Conservation (phyloP, 148 eudicot genomes). For the Tetragonia tetragonoides region DNA sequence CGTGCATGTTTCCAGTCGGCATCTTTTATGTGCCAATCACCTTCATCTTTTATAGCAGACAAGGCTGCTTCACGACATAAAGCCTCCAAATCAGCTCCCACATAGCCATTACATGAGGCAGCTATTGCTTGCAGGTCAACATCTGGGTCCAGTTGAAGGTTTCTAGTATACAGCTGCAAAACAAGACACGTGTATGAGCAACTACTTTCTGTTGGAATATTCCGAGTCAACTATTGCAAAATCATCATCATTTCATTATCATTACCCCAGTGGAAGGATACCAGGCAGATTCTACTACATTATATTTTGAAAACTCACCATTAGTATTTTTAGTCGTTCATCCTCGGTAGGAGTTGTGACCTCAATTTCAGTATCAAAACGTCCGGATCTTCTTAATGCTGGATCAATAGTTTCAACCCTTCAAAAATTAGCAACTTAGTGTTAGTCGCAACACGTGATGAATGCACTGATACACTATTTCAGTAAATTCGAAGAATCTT, state of each 20-base stretch:
- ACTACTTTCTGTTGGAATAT: background rate
- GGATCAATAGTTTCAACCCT: constrained; percentile 96
- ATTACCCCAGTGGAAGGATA: background rate
- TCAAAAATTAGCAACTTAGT: constrained; percentile 26
- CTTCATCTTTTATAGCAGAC: constrained; percentile 42
- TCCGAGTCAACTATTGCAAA: background rate
- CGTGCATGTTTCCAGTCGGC: constrained; percentile 81
- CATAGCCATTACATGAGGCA: constrained; percentile 91
- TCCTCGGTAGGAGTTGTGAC: constrained; percentile 87
- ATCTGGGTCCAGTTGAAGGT: constrained; percentile 55
- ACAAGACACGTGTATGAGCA: constrained; percentile 2
- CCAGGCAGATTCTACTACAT: background rate
- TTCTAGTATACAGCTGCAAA: constrained; percentile 72
- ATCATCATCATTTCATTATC: too few species aligned
- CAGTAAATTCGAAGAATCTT: background rate
- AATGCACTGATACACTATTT: background rate
- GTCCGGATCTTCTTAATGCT: constrained; percentile 90
- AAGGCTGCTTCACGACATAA: constrained; percentile 85
- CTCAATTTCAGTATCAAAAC: constrained; percentile 93
- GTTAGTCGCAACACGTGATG: constrained; percentile 18
- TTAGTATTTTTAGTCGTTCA: constrained; percentile 77
- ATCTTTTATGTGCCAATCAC: constrained; percentile 43
- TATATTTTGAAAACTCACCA: constrained; percentile 35
- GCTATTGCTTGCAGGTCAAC: constrained; percentile 68
- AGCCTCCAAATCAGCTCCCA: constrained; percentile 97